Evolutionary conservation across 345 rosid species (phyloP).

Genomic region (Eucalyptus victrix): DNA sequence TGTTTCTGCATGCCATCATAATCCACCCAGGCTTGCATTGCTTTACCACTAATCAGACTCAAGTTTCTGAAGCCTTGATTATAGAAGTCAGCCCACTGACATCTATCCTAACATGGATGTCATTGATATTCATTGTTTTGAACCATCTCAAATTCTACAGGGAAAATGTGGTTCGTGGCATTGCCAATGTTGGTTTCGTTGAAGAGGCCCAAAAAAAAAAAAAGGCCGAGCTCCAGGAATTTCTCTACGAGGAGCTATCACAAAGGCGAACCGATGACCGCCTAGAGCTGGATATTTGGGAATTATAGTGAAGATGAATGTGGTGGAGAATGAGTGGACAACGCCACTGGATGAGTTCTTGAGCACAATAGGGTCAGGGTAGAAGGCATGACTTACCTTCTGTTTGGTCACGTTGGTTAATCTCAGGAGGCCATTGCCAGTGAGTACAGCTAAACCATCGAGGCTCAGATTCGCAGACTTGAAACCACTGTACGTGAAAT

Average conservation of each 20-base stretch:
- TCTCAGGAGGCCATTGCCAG: no score
- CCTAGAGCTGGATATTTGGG: constrained; percentile 5
- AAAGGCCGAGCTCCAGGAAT: constrained; percentile 16
- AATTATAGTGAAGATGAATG: constrained; percentile 42
- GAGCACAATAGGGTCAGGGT: constrained; percentile 9
- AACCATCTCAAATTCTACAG: constrained; percentile 38
- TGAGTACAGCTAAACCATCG: constrained; percentile 1
- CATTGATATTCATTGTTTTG: constrained; percentile 12
- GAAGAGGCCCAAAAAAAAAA: constrained; percentile 33
- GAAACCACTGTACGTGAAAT: background rate
- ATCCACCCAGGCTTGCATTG: constrained; percentile 46
- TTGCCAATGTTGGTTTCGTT: constrained; percentile 23
- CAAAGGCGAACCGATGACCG: constrained; percentile 46
- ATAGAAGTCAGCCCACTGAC: constrained; percentile 26
- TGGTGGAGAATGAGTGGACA: constrained; percentile 29
- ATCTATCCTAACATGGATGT: constrained; percentile 51
- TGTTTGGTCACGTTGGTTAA: no score
- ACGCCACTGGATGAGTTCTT: constrained; percentile 17
- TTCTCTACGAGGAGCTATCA: constrained; percentile 29
- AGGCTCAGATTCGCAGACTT: constrained; percentile 12
- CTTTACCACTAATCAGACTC: constrained; percentile 8
- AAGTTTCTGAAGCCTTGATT: background rate
- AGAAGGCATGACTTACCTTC: constrained; percentile 25
- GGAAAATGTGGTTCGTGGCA: constrained; percentile 22
- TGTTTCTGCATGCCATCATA: constrained; percentile 15